Percentiles rank a stretch among this genome's conserved stretches.
Evolutionary conservation across 192 early-diverging fungal genomes (phyloP).

Genomic region (Lunasporangiospora selenospora): DNA sequence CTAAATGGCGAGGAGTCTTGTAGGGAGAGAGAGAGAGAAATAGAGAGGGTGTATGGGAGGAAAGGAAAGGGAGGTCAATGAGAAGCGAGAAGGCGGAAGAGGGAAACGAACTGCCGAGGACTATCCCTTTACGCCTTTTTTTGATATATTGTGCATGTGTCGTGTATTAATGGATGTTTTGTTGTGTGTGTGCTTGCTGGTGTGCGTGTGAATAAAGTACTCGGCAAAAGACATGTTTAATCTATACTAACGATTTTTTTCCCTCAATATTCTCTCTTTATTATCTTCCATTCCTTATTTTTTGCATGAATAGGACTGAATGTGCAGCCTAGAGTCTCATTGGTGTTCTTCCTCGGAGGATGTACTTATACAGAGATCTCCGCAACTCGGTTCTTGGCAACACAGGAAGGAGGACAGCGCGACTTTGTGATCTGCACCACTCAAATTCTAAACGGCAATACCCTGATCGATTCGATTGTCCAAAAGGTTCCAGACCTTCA

Average conservation of each 20-base stretch:
- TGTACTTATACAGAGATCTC: conserved; percentile 95
- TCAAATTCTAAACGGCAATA: conserved; percentile 86
- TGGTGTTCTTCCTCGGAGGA: conserved; percentile 95
- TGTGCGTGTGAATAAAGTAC: neutral
- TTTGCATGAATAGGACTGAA: conserved; percentile 37
- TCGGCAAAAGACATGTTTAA: neutral
- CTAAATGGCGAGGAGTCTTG: no score
- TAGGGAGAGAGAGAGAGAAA: no score
- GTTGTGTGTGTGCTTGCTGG: neutral
- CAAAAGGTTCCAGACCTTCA: conserved; percentile 48
- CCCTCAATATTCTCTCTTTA: neutral
- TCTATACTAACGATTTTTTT: neutral
- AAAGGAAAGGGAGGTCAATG: conserved; percentile 25
- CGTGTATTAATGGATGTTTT: neutral
- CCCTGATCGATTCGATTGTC: conserved; percentile 67
- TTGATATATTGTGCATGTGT: neutral
- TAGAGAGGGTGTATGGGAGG: no score
- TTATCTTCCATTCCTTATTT: conserved; percentile 22
- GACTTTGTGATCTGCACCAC: conserved; percentile 91
- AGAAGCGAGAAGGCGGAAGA: neutral
- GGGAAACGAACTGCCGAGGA: no score
- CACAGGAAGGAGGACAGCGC: conserved; percentile 77
- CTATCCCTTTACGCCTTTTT: no score
- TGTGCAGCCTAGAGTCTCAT: conserved; percentile 69
- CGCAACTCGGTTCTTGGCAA: conserved; percentile 87